Evolutionary conservation across 1,139 yeast species (phyloP).

Genomic region (Saccharomycopsis hybrid): DNA sequence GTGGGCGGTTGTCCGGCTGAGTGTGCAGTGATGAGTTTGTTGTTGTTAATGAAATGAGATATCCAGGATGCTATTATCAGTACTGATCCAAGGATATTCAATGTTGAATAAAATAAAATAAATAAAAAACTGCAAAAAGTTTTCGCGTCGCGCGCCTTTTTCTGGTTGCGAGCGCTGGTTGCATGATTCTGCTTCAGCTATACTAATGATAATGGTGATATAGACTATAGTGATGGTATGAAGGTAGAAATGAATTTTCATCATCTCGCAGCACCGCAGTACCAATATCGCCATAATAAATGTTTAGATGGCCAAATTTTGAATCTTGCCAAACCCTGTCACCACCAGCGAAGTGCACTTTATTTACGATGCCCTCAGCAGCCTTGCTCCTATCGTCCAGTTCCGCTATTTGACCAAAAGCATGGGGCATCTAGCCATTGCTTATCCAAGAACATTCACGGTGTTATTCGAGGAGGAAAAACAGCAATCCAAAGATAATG

Average conservation of each 20-base stretch:
- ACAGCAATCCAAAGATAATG: background rate
- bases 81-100: too few species aligned
- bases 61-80: background rate
- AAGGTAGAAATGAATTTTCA: too few species aligned
- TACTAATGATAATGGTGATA: background rate
- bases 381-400: conserved; percentile 1
- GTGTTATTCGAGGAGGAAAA: conserved; percentile 1
- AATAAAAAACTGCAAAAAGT: background rate
- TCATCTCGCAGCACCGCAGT: too few species aligned
- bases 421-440: conserved; percentile 3
- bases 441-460: conserved; percentile 2
- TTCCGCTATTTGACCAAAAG: conserved; percentile 2
- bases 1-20: background rate
- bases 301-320: background rate
- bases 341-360: background rate
- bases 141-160: background rate
- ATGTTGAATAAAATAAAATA: background rate
- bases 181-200: background rate
- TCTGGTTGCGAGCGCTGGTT: background rate
- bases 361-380: background rate
- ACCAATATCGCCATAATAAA: too few species aligned
- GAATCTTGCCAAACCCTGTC: background rate
- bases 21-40: background rate
- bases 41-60: background rate
- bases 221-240: background rate